Evolutionary conservation across 306 rosid species (phyloP).

Genomic region (Quercus mongolica): DNA sequence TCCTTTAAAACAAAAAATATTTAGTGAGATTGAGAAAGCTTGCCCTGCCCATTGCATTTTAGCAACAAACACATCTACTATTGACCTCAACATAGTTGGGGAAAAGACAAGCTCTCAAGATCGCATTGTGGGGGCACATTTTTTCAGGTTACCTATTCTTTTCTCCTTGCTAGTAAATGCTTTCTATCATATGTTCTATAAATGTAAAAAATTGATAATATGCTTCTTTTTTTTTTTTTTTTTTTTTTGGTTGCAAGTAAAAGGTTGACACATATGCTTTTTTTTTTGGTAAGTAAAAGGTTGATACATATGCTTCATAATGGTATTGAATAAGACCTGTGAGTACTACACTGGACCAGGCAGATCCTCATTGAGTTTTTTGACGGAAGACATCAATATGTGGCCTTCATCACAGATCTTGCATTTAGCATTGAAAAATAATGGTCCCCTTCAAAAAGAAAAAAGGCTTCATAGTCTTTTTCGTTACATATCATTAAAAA

Average conservation of each 20-base stretch:
- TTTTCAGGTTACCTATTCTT: constrained; percentile 71
- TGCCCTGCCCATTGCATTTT: constrained; percentile 89
- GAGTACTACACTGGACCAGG: neutral
- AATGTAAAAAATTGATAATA: neutral
- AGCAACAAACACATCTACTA: constrained; percentile 87
- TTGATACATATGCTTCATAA: neutral
- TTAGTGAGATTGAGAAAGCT: constrained; percentile 77
- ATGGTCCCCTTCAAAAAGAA: neutral
- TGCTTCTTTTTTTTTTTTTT: too few relatives aligned
- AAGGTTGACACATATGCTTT: too few relatives aligned
- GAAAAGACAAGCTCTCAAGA: constrained; percentile 67
- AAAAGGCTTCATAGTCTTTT: too few relatives aligned
- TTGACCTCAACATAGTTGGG: constrained; percentile 78
- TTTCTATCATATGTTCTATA: neutral
- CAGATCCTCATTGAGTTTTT: neutral
- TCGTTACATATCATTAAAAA: too few relatives aligned
- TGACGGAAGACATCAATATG: neutral
- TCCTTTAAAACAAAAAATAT: constrained; percentile 78
- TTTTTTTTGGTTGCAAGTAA: too few relatives aligned
- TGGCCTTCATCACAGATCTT: neutral
- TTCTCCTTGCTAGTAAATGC: constrained; percentile 9
- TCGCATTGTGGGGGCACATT: constrained; percentile 91
- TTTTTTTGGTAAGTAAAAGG: neutral
- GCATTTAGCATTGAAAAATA: neutral
- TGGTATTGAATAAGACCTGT: neutral